A percentile compares a stretch with the other conserved stretches of the same genome.
Evolutionary conservation across 73 alveolate genomes (phyloP).

Genomic region (Chromera velia): DNA sequence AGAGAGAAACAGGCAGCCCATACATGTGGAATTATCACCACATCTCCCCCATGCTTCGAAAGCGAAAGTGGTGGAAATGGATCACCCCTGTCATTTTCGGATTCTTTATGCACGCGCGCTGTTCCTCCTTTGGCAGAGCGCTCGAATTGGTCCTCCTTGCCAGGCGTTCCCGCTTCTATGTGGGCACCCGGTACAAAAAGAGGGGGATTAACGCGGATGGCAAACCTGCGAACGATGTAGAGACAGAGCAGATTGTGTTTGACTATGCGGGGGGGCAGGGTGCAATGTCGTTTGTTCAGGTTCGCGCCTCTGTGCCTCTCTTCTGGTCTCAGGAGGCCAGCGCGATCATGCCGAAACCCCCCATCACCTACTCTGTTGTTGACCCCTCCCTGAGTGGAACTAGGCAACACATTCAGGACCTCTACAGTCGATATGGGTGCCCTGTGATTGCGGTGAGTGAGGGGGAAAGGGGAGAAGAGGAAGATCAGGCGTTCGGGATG

Average conservation of each 20-base stretch:
- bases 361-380: not conserved
- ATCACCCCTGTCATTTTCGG: not conserved
- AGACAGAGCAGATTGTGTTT: constrained; percentile 76
- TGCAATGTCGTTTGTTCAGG: constrained; percentile 56
- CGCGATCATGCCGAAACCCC: constrained; percentile 38
- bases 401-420: not conserved
- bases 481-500: too few species aligned
- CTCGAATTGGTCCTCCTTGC: constrained; percentile 71
- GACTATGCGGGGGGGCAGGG: constrained; percentile 51
- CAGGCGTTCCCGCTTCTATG: constrained; percentile 62
- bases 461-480: too few species aligned
- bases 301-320: constrained; percentile 86
- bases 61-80: not conserved
- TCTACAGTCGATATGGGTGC: not conserved
- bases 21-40: constrained; percentile 39
- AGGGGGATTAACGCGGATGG: constrained; percentile 90
- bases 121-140: constrained; percentile 44
- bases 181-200: constrained; percentile 77
- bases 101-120: constrained; percentile 12
- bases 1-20: too few species aligned
- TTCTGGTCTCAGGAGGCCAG: constrained; percentile 78
- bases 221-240: constrained; percentile 82
- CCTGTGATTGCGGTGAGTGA: too few species aligned
- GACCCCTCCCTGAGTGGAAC: not conserved
- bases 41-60: not conserved